Evolutionary conservation across 257 asterid genomes (phyloP).

Genomic region (Eustoma russellianum): DNA sequence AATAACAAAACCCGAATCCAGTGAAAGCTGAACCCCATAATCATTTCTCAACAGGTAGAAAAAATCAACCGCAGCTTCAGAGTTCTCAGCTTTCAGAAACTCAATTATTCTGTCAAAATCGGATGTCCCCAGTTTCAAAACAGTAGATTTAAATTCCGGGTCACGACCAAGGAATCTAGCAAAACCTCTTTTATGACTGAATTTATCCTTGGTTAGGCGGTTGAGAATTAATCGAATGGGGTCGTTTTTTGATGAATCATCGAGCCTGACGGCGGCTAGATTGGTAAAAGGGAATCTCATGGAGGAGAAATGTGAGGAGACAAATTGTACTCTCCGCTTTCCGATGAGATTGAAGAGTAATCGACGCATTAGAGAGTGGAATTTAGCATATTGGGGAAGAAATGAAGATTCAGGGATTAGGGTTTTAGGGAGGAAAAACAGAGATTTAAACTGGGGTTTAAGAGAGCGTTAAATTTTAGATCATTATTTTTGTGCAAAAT

Average conservation of each 20-base stretch:
- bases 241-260: conserved; percentile 21
- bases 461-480: background rate
- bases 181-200: conserved; percentile 15
- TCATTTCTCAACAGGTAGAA: conserved; percentile 53
- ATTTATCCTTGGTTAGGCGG: conserved; percentile 20
- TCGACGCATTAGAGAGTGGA: conserved; percentile 20
- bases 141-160: conserved; percentile 22
- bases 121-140: conserved; percentile 19
- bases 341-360: conserved; percentile 28
- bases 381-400: background rate
- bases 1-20: conserved; percentile 22
- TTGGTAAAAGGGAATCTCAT: conserved; percentile 18
- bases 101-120: conserved; percentile 44
- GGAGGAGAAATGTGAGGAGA: conserved; percentile 11
- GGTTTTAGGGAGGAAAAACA: conserved; percentile 26
- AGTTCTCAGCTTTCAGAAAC: conserved; percentile 15
- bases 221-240: conserved; percentile 24
- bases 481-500: no score
- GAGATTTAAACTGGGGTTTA: conserved; percentile 5
- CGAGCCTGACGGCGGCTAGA: conserved; percentile 20
- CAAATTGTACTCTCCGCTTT: conserved; percentile 17
- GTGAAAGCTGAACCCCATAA: conserved; percentile 42
- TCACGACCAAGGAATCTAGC: conserved; percentile 19
- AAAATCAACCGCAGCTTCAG: conserved; percentile 50
- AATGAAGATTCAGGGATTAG: conserved; percentile 17